Base-by-base conservation (phyloP, 495 filamentous ascomycete genomes). In the Elasticomyces elasticus region DNA sequence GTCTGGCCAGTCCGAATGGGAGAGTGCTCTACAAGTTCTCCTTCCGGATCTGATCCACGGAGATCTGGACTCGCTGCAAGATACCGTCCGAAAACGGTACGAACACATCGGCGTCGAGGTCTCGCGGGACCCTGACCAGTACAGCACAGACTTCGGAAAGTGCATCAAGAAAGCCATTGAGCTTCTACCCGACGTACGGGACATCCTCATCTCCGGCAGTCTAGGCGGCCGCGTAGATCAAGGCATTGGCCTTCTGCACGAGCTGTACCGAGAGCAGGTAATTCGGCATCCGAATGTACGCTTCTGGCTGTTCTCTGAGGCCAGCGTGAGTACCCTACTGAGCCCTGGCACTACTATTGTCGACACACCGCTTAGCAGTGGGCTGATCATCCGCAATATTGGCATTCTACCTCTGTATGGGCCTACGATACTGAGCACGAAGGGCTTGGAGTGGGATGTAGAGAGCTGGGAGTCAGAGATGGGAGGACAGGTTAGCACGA, bases 171-270 rank as follows among this genome's bases (percentile, higher is more conserved):
- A 82, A 44, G 77, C 94, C 44, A 19, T 47, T 6, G 28, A 55
- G 35, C 45, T 24, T 10, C 10, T 41, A 25, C 57, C 58, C 0
- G 20, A 41, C 23, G 31, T 47, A 11, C 59, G 79, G 15, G 69
- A 77, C 25, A 72, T 92, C 44, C 72, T 92, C 27, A 79, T 85
- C 25, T 65, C 91, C n/a, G 91, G 91, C 22, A 84, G 88, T 15
- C 76, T 97, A 0, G 87, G 85, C 20, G 94, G 94, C 2, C 79
- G 92, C 25, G 86, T 95, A 6, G 92, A 98, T 66, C 94, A 97
- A 58, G 90, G 82, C 3, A 76, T 98, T 27, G 89, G 87, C 26
- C 83, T 91, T 47, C 74, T 98, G 40, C 87, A 92, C 63, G 84
- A 81, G 61, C 66, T 83, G 50, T 79, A 77, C 63, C 55, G 70